Base-by-base conservation (phyloP, 202 grass and related monocot species). In the Carex sylvatica region DNA sequence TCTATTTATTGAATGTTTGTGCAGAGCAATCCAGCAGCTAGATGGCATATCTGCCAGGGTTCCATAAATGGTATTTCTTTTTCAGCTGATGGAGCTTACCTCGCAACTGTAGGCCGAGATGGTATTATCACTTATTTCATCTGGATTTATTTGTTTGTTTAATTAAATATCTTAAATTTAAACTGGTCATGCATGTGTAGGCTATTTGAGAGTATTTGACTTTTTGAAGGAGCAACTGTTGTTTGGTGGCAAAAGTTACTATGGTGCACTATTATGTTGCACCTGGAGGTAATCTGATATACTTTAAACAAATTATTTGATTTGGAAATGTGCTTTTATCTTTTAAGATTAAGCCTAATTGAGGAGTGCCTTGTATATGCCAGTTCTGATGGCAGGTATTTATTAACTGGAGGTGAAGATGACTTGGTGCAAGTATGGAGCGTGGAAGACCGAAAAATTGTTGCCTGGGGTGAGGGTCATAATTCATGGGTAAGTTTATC, bases 371-470 rank as follows among this genome's bases (percentile, higher is more conserved):
- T 67, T 74, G 51, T 54, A 75, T 85, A 86, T 88, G 77, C 14
- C 61, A 98, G 95, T 79, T 84, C 77, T 52, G 95, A 98, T 70
- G 90, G 92, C 40, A 98, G 91, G 79, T 95, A 98, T 80, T 87
- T 98, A 83, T 87, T 98, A 72, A 95, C 92, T 61, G 92, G 92
- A 11, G 92, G 95, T 79, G 92, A 98, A 91, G 91, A 98, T 86
- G 92, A 98, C 89, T 89, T 98, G 83, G 92, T 98, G 52, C 92
- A 98, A 93, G 87, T 98, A 85, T 98, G 95, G 92, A 98, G 95
- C 84, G 90, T 91, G 87, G 92, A 95, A 79, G 89, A 98, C 9
- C 86, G 85, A 72, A 98, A 95, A 91, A 95, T 95, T 68, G 92
- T 98, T 61, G 92, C 92, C 5, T 95, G 90, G 95, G 95, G 95